Evolutionary conservation across 169 alveolate species (phyloP), one percentile per base, ranked within the genome.

Genomic region (Eimeria tenella): DNA sequence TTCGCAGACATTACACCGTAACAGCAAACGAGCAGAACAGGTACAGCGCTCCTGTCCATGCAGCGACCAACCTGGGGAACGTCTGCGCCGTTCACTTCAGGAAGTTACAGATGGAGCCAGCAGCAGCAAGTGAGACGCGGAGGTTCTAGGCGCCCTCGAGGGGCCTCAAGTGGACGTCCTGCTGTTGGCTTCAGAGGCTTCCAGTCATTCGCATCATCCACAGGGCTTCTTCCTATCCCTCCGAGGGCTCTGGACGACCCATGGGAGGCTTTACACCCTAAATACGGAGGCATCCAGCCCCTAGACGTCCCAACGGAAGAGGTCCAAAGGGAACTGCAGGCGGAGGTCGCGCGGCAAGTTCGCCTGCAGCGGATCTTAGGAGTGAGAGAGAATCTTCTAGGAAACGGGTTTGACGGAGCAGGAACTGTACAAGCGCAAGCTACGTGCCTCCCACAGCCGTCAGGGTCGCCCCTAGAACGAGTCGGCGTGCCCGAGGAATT

Each of bases 231-330:
- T 5, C 88, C 52, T 4, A 50, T 79, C n/a, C 88, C 88, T 50
- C 49, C 42, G 7, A 49, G 71, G 31, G 88, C 88, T 68, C 88
- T 79, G 19, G 8, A 31, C 5, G 88, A 79, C 52, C 88, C 88
- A 9, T 79, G 88, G 88, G 88, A 53, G 49, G 50, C 70, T 19
- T 68, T 79, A 5, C 49, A 79, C 88, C 10, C 70, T 19, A 79
- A 79, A 6, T 15, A 79, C 50, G 88, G 88, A 17, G 88, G 88
- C 49, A 19, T 25, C 65, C n/a, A n/a, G 19, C 88, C 88, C 52
- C 88, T 21, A 0, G 70, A 55, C 42, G 88, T 6, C 71, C 88
- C 88, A 63, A 79, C 65, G 19, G 88, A 79, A 17, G 88, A 79
- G n/a, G 19, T 79, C 5, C 23, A 50, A 49, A 7, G 15, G 49